Conservation (phyloP, 768 basidiomycete genomes). For the Fomitopsis pulvina region DNA sequence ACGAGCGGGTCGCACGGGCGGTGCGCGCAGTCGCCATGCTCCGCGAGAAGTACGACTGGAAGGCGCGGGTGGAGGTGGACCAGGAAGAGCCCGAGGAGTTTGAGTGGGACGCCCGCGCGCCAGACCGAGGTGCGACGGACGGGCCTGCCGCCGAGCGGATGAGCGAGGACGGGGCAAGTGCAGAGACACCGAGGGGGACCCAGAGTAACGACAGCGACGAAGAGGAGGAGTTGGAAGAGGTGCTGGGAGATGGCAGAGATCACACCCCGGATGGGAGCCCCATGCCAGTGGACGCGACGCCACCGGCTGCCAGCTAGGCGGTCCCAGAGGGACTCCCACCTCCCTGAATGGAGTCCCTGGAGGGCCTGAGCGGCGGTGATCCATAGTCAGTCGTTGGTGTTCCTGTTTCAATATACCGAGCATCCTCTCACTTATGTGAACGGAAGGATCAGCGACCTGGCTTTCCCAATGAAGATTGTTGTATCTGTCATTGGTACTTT, state of each 20-base stretch:
- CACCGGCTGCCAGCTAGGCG: no score
- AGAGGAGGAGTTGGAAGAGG: slow-evolving; percentile 26
- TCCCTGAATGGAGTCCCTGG: no score
- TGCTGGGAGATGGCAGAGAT: slow-evolving; percentile 20
- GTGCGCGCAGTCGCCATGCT: slow-evolving; percentile 75
- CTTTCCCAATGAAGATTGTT: no score
- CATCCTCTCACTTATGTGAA: no score
- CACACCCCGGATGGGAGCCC: slow-evolving; percentile 20
- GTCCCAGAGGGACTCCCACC: no score
- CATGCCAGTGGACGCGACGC: no score
- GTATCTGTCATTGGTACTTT: no score
- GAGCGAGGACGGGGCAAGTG: slow-evolving; percentile 26
- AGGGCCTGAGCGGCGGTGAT: no score
- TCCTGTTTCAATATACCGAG: no score
- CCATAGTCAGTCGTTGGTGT: no score
- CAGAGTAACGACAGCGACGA: slow-evolving; percentile 27
- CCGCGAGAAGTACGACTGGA: slow-evolving; percentile 77
- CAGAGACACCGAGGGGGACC: slow-evolving; percentile 15
- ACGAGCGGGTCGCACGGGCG: slow-evolving; percentile 69
- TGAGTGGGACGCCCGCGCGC: slow-evolving; percentile 44
- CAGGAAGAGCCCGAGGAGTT: slow-evolving; percentile 76
- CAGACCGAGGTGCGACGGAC: slow-evolving; percentile 10
- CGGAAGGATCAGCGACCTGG: no score
- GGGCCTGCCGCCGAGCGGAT: slow-evolving; percentile 10
- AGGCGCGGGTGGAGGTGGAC: slow-evolving; percentile 71